Conservation (phyloP, 1,139 yeast genomes). For the Dujonia santamariae region DNA sequence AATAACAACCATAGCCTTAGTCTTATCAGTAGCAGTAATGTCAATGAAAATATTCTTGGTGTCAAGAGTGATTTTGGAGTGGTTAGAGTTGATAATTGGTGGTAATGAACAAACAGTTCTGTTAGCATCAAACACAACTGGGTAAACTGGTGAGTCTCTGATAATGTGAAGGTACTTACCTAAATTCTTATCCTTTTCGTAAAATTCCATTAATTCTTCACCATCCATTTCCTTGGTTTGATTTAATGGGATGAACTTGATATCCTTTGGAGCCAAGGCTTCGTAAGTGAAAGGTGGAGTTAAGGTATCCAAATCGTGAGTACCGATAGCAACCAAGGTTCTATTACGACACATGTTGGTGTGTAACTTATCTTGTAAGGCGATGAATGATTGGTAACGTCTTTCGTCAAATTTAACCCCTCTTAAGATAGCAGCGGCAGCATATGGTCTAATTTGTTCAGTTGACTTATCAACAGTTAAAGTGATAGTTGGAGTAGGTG, state of each 20-base stretch:
- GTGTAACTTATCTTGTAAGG: conserved; percentile 94
- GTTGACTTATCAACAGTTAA: conserved; percentile 77
- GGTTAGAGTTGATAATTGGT: conserved; percentile 93
- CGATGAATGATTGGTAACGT: conserved; percentile 89
- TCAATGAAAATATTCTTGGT: conserved; percentile 91
- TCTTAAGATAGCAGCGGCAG: conserved; percentile 90
- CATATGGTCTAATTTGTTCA: conserved; percentile 77
- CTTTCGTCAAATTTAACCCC: conserved; percentile 78
- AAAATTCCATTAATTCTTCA: conserved; percentile 78
- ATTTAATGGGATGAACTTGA: conserved; percentile 80
- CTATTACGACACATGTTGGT: conserved; percentile 95
- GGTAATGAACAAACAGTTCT: conserved; percentile 89
- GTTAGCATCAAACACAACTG: conserved; percentile 79
- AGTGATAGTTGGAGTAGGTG: conserved; percentile 57
- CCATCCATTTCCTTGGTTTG: conserved; percentile 79
- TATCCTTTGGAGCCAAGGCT: conserved; percentile 76
- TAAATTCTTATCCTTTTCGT: conserved; percentile 85
- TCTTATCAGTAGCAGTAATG: conserved; percentile 91
- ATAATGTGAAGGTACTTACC: conserved; percentile 88
- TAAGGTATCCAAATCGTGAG: conserved; percentile 87
- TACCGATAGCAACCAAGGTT: conserved; percentile 96
- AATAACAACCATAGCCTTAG: conserved; percentile 87
- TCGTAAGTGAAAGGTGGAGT: conserved; percentile 86
- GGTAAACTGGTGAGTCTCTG: conserved; percentile 84
- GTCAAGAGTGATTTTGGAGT: conserved; percentile 79